phyloP scores from a whole-genome alignment of 1,139 yeast species.

The Nakaseomyces glabratus region DNA sequence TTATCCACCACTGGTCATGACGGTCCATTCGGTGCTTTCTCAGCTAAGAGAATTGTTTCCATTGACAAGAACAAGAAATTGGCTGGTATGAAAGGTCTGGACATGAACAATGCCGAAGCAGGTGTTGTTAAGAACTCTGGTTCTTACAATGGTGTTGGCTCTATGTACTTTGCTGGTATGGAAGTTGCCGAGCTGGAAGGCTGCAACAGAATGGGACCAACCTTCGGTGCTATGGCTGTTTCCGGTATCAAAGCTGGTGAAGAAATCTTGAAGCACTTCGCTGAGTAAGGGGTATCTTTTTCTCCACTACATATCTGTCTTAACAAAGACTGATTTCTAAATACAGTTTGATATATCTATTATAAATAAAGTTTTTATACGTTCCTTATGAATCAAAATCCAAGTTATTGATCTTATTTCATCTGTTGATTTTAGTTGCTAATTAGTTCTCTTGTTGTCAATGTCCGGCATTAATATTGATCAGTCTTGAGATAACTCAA shows the following conservation, averaged over 20 bases:
- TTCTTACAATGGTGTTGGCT: conserved; percentile 53
- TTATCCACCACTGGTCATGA: conserved; percentile 74
- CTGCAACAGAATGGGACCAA: conserved; percentile 76
- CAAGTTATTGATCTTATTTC: no score
- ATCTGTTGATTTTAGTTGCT: no score
- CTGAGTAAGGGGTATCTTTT: no score
- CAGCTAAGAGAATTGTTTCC: conserved; percentile 47
- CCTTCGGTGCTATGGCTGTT: conserved; percentile 74
- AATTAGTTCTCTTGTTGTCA: no score
- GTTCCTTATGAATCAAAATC: no score
- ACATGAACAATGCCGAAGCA: conserved; percentile 73
- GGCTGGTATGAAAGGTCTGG: conserved; percentile 72
- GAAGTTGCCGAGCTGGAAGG: conserved; percentile 73
- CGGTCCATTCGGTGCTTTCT: conserved; percentile 80
- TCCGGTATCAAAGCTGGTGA: conserved; percentile 75
- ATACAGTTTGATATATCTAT: no score
- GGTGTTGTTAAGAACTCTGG: conserved; percentile 63
- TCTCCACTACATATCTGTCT: no score
- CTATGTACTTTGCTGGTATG: conserved; percentile 73
- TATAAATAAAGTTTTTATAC: no score
- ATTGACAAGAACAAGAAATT: conserved; percentile 41
- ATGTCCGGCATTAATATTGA: no score
- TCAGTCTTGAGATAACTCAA: no score
- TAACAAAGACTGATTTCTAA: no score
- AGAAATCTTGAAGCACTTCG: conserved; percentile 31